Evolutionary conservation across 179 eudicot species (phyloP), one percentile per base, ranked within the genome.

Genomic region (Drosera spatulata): DNA sequence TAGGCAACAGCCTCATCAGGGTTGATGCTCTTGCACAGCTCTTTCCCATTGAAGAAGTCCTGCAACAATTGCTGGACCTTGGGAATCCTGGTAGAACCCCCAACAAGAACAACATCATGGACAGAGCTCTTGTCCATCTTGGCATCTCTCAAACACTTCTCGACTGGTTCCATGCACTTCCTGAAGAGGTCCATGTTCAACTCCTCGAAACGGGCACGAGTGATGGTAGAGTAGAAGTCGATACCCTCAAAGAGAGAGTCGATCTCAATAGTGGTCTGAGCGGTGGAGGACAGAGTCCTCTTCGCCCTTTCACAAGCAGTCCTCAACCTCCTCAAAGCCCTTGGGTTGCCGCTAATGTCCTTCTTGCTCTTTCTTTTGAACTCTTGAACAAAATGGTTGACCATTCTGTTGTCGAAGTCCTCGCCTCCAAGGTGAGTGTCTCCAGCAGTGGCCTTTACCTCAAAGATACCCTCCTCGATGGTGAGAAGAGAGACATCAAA

Each of bases 291-390:
- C 33, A 22, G 33, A 0, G 33, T 1, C 1, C 33, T 22, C 33
- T 22, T 22, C 1, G 33, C 33, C 33, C 33, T 0, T 1, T 22
- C 33, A 22, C 33, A 22, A 1, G 33, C 33, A 22, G 33, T 22
- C 33, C 33, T 22, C 33, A 22, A 22, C 33, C 33, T 0, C 33
- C 33, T 22, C 1, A 22, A 1, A 0, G 33, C 33, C 33, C 33
- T 22, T 22, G 33, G 1, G 1, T 22, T 22, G 33, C 33, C 33
- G 1, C 33, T 22, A 1, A 53, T 53, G 7, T 53, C 56, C 56
- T 53, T 53, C 56, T 53, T 53, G 56, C 8, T 4, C 56, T 53
- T 53, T 37, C 56, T 53, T 37, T 53, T 53, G 56, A 53, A 53
- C 14, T 53, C 56, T 2, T 4, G 5, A 1, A 53, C 56, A 8